Evolutionary conservation across 441 rosid species (phyloP), one percentile per base, ranked within the genome.

Genomic region (Syzygium syzygioides): DNA sequence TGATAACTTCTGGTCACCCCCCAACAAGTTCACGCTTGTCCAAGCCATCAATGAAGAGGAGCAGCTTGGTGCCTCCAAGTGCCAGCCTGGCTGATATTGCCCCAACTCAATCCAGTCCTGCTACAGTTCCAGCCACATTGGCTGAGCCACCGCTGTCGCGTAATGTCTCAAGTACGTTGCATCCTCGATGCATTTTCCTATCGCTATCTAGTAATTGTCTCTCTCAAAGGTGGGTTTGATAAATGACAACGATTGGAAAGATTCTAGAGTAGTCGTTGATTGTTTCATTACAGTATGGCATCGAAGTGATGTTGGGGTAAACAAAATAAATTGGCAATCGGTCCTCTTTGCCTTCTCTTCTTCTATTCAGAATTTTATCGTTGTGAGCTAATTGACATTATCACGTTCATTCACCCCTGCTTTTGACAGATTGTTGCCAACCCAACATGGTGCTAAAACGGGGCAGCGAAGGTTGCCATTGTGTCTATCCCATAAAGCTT

Each of bases 401-500:
- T 89, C 86, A 50, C 55, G 71, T 90, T 84, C 86, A 34, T 89
- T 89, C 79, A 56, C 89, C 87, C 90, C 53, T 88, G 68, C 13
- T 90, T 91, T 20, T 90, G 88, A 48, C 93, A 98, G 99, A 93
- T 92, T 98, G 99, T 91, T 98, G 99, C 95, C 94, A 94, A 91
- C 94, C 92, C 32, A 89, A 95, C 89, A 93, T 91, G 93, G 98
- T 98, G 91, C 92, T 92, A 95, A 98, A 94, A 93, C 94, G 94
- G 89, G 96, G 94, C 87, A 93, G 94, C 91, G 93, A 87, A 89
- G 96, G 92, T 91, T 96, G 99, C 90, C 96, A 96, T 89, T 98
- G 99, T 76, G 99, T 94, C 79, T 96, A 98, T 93, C 99, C 99
- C 41, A 95, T 98, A 92, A 98, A 96, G 95, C 94, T 98, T 87